These are phyloP conservation scores for Didymella segeticola DNA, from an alignment of 2,329 filamentous ascomycete species.

Conservation along the genomic window DNA sequence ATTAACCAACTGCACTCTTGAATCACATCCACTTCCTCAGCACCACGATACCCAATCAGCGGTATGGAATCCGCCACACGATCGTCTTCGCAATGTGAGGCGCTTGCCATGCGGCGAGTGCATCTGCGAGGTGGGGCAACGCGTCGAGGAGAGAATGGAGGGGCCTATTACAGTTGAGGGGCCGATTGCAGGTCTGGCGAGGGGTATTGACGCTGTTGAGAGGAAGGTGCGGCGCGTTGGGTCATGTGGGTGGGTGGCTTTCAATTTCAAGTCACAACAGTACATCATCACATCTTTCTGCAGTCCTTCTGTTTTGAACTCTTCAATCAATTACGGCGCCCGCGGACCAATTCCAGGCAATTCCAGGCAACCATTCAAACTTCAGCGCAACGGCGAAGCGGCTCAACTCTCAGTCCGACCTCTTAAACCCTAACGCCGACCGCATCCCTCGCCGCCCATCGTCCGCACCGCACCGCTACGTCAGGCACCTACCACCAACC, in stretches of 20 bases:
- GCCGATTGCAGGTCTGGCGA: constrained; percentile 9
- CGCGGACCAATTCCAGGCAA: neutral
- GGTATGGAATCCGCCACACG: constrained; percentile 1
- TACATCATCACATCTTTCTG: no score
- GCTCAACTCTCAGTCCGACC: neutral
- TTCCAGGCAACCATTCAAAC: neutral
- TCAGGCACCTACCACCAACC: no score
- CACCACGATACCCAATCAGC: constrained; percentile 15
- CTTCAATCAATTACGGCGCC: neutral
- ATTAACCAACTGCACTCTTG: no score
- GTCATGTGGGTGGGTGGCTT: no score
- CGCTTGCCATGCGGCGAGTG: constrained; percentile 2
- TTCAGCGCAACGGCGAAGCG: neutral
- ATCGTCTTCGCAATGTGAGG: neutral
- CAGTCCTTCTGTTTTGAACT: no score
- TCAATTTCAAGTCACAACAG: no score
- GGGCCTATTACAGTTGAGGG: neutral
- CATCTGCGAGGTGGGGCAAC: constrained; percentile 4
- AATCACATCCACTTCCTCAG: neutral
- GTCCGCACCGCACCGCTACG: constrained; percentile 6
- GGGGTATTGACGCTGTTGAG: constrained; percentile 7
- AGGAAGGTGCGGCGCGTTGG: constrained; percentile 11
- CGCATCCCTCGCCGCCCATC: constrained; percentile 1
- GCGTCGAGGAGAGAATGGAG: no score
- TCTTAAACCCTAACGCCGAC: constrained; percentile 10